Percentiles rank a stretch among this genome's conserved stretches.
Conservation (phyloP, 176 grass and related monocot species). For the Avena atlantica region DNA sequence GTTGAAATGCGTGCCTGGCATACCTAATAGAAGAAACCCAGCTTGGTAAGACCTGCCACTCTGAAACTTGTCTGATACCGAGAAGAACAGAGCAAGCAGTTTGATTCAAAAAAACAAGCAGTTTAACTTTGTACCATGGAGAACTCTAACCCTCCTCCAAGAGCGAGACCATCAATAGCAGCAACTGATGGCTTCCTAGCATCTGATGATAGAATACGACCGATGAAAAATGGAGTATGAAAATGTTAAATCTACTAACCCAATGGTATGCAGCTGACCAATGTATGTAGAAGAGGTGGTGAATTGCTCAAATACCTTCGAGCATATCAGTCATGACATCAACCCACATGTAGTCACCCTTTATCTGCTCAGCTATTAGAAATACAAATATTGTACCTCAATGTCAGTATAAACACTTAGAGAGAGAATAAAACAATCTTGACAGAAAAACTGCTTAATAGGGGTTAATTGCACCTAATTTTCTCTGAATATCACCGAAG, state of each 20-base stretch:
- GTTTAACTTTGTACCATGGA: slow-evolving; percentile 66
- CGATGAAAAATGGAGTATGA: background rate
- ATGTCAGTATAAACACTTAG: background rate
- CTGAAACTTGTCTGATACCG: background rate
- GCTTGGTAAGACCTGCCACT: background rate
- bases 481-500: slow-evolving; percentile 63
- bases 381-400: background rate
- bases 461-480: slow-evolving; percentile 46
- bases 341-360: slow-evolving; percentile 70
- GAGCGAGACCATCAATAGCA: slow-evolving; percentile 86
- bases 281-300: slow-evolving; percentile 1
- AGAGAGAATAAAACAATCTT: background rate
- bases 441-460: background rate
- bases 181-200: slow-evolving; percentile 81
- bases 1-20: slow-evolving; percentile 96
- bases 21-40: slow-evolving; percentile 56
- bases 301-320: slow-evolving; percentile 68
- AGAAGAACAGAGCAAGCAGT: slow-evolving; percentile 17
- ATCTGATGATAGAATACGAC: slow-evolving; percentile 3
- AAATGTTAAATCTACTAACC: background rate
- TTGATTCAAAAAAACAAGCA: background rate
- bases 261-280: background rate
- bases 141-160: slow-evolving; percentile 94
- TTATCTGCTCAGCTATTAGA: slow-evolving; percentile 60
- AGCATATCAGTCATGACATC: slow-evolving; percentile 75